A percentile compares a stretch with the other conserved stretches of the same genome.
Evolutionary conservation across 768 basidiomycete genomes (phyloP).

Genomic region (Podaxis sp.): DNA sequence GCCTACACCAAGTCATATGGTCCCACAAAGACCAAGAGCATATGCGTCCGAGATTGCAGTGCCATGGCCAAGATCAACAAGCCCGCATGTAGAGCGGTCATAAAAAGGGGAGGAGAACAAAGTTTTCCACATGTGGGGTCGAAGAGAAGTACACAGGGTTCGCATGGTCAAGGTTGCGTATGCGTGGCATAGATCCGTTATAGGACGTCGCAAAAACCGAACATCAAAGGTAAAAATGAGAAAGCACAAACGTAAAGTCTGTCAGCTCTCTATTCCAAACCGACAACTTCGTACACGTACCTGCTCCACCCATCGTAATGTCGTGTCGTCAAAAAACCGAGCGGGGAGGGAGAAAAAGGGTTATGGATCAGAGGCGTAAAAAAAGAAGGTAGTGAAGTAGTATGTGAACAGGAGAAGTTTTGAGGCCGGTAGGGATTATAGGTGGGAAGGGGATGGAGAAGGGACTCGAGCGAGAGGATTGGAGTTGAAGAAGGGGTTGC

Average conservation of each 20-base stretch:
- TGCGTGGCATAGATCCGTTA: background rate
- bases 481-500: background rate
- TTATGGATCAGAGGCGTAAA: background rate
- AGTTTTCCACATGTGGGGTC: slow-evolving; percentile 4
- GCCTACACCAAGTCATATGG: slow-evolving; percentile 44
- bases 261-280: background rate
- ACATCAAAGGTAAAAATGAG: background rate
- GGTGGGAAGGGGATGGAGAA: background rate
- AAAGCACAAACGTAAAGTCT: background rate
- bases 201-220: background rate
- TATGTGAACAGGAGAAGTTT: background rate
- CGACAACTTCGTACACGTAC: slow-evolving; percentile 27
- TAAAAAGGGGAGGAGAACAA: background rate
- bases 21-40: background rate
- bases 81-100: background rate
- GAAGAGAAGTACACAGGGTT: background rate
- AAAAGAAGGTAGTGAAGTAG: slow-evolving; percentile 7
- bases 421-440: background rate
- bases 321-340: slow-evolving; percentile 16
- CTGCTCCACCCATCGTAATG: slow-evolving; percentile 40
- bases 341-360: background rate
- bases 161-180: background rate
- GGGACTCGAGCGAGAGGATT: background rate
- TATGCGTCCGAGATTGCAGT: background rate
- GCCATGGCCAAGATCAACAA: background rate